phyloP scores from a whole-genome alignment of 164 flowering plant species.

The Magnolia sinica region DNA sequence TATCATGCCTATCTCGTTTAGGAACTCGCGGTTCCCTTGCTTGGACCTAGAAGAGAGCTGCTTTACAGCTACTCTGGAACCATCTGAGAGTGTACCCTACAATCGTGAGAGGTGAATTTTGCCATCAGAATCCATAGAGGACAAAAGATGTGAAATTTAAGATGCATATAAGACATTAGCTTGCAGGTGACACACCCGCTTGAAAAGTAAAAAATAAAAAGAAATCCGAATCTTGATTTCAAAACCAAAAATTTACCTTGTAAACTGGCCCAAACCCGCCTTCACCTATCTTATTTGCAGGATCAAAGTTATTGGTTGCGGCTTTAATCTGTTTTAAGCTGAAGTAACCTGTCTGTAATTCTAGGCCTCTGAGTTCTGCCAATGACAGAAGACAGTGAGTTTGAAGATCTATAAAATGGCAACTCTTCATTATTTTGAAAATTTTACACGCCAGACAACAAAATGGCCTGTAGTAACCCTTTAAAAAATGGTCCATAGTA shows the following conservation, averaged over 20 bases:
- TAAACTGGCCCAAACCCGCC: slow-evolving; percentile 68
- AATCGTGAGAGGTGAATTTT: background rate
- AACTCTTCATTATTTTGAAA: background rate
- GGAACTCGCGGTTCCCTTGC: slow-evolving; percentile 66
- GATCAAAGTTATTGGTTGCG: slow-evolving; percentile 42
- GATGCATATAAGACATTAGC: background rate
- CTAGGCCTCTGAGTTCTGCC: slow-evolving; percentile 31
- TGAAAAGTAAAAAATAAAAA: background rate
- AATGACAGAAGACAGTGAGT: background rate
- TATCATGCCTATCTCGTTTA: slow-evolving; percentile 63
- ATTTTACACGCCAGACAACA: no score
- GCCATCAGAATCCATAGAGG: background rate
- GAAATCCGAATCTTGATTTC: background rate
- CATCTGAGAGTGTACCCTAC: slow-evolving; percentile 34
- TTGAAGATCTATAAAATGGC: background rate
- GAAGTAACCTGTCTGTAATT: slow-evolving; percentile 34
- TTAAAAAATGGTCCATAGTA: no score
- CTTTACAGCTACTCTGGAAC: slow-evolving; percentile 51
- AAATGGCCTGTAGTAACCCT: background rate
- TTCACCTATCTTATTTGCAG: slow-evolving; percentile 52
- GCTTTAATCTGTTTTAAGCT: slow-evolving; percentile 44
- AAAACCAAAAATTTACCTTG: slow-evolving; percentile 33
- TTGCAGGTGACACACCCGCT: background rate
- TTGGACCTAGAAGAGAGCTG: slow-evolving; percentile 56
- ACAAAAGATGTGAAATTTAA: background rate